Percentiles rank a stretch among this genome's conserved stretches.
Evolutionary conservation across 1,284 basidiomycete species (phyloP).

Genomic region (Tilletia caries): DNA sequence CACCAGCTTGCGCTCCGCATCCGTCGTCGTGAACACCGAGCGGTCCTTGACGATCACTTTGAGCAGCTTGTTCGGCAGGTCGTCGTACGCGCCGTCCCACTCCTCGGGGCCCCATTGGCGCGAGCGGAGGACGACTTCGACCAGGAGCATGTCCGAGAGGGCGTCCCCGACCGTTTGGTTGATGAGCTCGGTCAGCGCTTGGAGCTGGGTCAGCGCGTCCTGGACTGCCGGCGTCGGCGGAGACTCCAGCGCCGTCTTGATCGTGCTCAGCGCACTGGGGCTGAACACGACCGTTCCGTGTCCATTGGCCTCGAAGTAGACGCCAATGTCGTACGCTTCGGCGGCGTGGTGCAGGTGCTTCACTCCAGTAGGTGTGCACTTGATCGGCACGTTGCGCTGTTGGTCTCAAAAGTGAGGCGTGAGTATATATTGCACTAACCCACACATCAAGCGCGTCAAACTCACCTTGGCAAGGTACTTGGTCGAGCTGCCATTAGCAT

Average conservation of each 20-base stretch:
- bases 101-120: conserved; percentile 60
- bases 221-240: conserved; percentile 73
- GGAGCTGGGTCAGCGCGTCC: conserved; percentile 58
- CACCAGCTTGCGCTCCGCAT: conserved; percentile 85
- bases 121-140: conserved; percentile 85
- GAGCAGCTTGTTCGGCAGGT: conserved; percentile 92
- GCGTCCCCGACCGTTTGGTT: conserved; percentile 99
- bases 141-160: conserved; percentile 90
- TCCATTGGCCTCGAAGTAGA: conserved; percentile 99
- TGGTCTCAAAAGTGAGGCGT: background rate
- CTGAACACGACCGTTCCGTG: conserved; percentile 98
- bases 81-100: conserved; percentile 91
- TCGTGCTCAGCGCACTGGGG: conserved; percentile 45
- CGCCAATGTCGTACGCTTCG: conserved; percentile 85
- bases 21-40: conserved; percentile 80
- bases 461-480: conserved; percentile 66
- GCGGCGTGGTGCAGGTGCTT: conserved; percentile 98
- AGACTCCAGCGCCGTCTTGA: conserved; percentile 68
- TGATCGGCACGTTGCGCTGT: conserved; percentile 77
- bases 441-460: background rate
- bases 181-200: conserved; percentile 73
- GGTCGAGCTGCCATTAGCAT: conserved; percentile 96
- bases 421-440: conserved; percentile 12
- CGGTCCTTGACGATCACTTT: conserved; percentile 88
- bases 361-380: conserved; percentile 93